A percentile compares a stretch with the other conserved stretches of the same genome.
phyloP scores from a whole-genome alignment of 2,329 filamentous ascomycete genomes.

The Colletotrichum tropicicola region DNA sequence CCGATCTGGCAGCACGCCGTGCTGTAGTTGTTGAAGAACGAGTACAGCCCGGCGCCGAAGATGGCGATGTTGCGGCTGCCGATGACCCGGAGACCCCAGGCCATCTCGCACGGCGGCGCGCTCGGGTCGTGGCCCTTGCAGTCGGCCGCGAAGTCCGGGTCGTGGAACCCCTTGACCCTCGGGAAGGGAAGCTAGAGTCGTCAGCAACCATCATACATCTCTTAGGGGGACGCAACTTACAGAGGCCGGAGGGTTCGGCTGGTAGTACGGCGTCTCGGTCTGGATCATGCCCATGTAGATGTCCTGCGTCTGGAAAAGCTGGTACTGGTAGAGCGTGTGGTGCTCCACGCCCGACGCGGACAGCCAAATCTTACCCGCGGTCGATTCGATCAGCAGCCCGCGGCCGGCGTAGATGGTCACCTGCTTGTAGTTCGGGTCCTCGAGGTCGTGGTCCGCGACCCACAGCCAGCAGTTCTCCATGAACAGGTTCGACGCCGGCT shows the following conservation, averaged over 20 bases:
- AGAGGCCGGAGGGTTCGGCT: slow-evolving; percentile 69
- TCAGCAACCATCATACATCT: background rate
- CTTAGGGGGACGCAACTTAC: background rate
- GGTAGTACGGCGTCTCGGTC: slow-evolving; percentile 77
- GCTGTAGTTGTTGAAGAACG: slow-evolving; percentile 73
- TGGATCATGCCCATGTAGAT: slow-evolving; percentile 73
- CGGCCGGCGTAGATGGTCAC: slow-evolving; percentile 62
- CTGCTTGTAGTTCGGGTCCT: slow-evolving; percentile 55
- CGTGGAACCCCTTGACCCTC: slow-evolving; percentile 48
- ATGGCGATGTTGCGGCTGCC: slow-evolving; percentile 62
- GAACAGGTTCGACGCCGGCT: slow-evolving; percentile 46
- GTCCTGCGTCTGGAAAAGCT: slow-evolving; percentile 67
- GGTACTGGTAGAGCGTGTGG: slow-evolving; percentile 74
- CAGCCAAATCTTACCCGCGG: slow-evolving; percentile 63
- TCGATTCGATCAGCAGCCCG: slow-evolving; percentile 57
- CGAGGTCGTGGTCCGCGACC: slow-evolving; percentile 64
- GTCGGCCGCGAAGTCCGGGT: slow-evolving; percentile 60
- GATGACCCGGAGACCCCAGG: slow-evolving; percentile 73
- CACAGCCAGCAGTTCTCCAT: slow-evolving; percentile 57
- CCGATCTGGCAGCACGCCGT: slow-evolving; percentile 53
- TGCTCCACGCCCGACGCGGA: slow-evolving; percentile 74
- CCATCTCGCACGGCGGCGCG: slow-evolving; percentile 58
- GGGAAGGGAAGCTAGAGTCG: slow-evolving; percentile 57
- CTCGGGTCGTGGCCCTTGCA: slow-evolving; percentile 42
- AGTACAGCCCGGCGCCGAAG: slow-evolving; percentile 74